A percentile compares a stretch with the other conserved stretches of the same genome.
Evolutionary conservation across 352 stramenopile genomes (phyloP).

Genomic region (Phytophthora syringae): DNA sequence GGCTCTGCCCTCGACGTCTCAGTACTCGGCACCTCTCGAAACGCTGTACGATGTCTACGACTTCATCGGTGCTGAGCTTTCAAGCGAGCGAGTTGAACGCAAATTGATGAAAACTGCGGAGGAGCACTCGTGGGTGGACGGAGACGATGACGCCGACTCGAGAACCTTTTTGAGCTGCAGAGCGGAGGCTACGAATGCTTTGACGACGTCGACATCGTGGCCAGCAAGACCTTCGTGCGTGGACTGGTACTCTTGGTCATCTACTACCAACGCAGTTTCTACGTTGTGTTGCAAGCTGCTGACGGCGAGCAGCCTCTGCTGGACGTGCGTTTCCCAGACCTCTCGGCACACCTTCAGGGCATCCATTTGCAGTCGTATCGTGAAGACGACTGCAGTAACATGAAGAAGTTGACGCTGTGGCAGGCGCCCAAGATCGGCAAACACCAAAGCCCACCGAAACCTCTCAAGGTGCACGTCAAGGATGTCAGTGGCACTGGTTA

Average conservation of each 20-base stretch:
- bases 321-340: constrained; percentile 94
- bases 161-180: constrained; percentile 96
- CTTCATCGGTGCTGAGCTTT: constrained; percentile 85
- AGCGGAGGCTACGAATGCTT: constrained; percentile 88
- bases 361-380: constrained; percentile 87
- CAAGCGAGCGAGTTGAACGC: constrained; percentile 78
- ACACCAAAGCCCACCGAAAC: constrained; percentile 69
- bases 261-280: constrained; percentile 91
- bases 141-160: constrained; percentile 47
- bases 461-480: constrained; percentile 86
- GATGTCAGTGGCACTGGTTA: constrained; percentile 83
- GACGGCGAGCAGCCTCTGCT: constrained; percentile 93
- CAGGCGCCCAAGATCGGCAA: constrained; percentile 69
- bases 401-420: constrained; percentile 95
- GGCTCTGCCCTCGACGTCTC: constrained; percentile 66
- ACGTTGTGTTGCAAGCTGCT: constrained; percentile 90
- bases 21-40: constrained; percentile 74
- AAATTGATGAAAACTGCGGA: constrained; percentile 87
- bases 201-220: constrained; percentile 85
- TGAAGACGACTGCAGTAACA: constrained; percentile 81
- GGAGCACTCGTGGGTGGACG: constrained; percentile 93
- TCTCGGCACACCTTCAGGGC: constrained; percentile 90
- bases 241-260: constrained; percentile 84
- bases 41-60: constrained; percentile 88
- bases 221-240: constrained; percentile 88